These are phyloP conservation scores for Neonectria magnoliae DNA, from an alignment of 2,329 filamentous ascomycete species.

Conservation along the genomic window DNA sequence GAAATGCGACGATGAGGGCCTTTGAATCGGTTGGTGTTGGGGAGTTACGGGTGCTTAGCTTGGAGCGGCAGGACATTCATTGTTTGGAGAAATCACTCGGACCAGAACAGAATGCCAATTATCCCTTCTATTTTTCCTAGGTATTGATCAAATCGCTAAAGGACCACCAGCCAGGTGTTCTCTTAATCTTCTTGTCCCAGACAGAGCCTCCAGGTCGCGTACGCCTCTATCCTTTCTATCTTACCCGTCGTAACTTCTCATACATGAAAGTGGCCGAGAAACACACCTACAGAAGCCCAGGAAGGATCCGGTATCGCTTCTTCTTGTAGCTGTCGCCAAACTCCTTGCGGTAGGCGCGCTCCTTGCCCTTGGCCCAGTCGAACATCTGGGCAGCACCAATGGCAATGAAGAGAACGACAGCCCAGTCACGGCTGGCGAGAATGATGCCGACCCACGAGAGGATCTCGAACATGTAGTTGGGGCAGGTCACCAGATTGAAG, in stretches of 20 bases:
- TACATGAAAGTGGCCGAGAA: background rate
- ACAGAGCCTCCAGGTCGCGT: background rate
- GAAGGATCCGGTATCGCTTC: constrained; percentile 87
- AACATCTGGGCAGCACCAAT: constrained; percentile 84
- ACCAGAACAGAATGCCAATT: constrained; percentile 10
- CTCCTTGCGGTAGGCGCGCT: constrained; percentile 87
- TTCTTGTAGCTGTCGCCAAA: constrained; percentile 95
- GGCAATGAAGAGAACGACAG: constrained; percentile 78
- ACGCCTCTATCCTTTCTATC: background rate
- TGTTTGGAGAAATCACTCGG: background rate
- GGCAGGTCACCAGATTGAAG: constrained; percentile 89
- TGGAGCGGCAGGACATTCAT: background rate
- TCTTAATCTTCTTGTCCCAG: background rate
- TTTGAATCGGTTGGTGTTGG: constrained; percentile 5
- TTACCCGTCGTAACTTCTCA: background rate
- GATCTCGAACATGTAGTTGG: constrained; percentile 96
- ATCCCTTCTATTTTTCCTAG: background rate
- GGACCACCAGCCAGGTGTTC: background rate
- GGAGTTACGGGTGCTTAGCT: constrained; percentile 2
- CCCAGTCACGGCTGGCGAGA: constrained; percentile 80
- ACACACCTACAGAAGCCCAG: constrained; percentile 74
- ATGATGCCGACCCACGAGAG: constrained; percentile 87
- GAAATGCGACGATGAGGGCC: constrained; percentile 3
- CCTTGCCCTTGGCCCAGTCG: constrained; percentile 90
- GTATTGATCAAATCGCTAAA: background rate